Base-by-base conservation (phyloP, 352 stramenopile genomes). In the Saprolegnia parasitica region DNA sequence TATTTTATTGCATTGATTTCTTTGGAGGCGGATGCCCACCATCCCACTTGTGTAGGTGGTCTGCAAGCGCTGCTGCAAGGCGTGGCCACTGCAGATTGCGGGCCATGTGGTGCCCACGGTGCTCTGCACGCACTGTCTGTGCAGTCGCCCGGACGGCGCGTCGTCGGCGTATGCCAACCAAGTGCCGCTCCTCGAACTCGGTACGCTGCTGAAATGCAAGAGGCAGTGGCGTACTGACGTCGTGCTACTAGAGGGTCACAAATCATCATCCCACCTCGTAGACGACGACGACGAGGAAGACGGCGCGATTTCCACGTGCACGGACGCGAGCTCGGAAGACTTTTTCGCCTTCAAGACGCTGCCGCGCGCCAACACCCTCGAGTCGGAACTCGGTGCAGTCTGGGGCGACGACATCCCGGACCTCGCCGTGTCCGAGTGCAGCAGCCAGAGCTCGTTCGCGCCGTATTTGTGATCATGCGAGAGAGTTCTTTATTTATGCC, bases 21-120 rank as follows among this genome's bases (percentile, higher is more conserved):
- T n/a, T 52, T 52, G 46, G 21, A 21, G 21, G 18, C 21, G 46
- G 21, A 52, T 52, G 21, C 18, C 46, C 18, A 20, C 46, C 46
- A 52, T 52, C 46, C n/a, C n/a, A n/a, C 21, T 52, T 52, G 18
- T 52, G 46, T 52, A 52, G 52, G 32, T 58, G 8, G 52, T 58
- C 8, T 58, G 52, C 32, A 58, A 58, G 32, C 23, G 52, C 15
- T 58, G 52, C 32, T 29, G 23, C 16, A 58, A 39, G 32, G 8
- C 52, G 15, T 58, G 52, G 52, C 8, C 52, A 39, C 32, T 58
- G 52, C 15, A 8, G 8, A 58, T 16, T 8, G 52, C 23, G 32
- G 16, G 52, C 32, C 8, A 8, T 8, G 8, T 39, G 23, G 16
- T 58, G 32, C 16, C 52, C 8, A 8, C 52, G 16, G 18, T 21